Percentiles rank a stretch among this genome's conserved stretches.
phyloP scores from a whole-genome alignment of 352 stramenopile genomes.

The Nothophytophthora sp. region DNA sequence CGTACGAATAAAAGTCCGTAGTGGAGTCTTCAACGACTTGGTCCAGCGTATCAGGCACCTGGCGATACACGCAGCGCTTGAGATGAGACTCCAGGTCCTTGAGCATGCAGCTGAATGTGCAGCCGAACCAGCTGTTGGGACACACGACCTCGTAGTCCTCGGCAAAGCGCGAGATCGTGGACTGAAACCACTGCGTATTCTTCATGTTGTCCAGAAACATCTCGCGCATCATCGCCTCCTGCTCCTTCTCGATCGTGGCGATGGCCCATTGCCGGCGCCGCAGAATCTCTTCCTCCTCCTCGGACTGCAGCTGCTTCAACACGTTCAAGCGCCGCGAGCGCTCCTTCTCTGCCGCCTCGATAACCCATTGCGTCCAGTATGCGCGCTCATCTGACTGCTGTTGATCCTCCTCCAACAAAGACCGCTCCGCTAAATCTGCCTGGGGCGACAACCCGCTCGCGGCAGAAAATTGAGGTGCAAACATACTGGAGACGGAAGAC shows the following conservation, averaged over 20 bases:
- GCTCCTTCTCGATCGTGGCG: constrained; percentile 78
- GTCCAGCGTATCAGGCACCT: constrained; percentile 77
- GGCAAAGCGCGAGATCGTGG: constrained; percentile 75
- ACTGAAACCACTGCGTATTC: constrained; percentile 90
- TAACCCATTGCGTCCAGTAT: constrained; percentile 85
- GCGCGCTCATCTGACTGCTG: constrained; percentile 45
- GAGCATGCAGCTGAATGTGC: constrained; percentile 84
- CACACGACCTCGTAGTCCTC: constrained; percentile 87
- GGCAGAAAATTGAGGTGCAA: neutral
- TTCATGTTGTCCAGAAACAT: constrained; percentile 90
- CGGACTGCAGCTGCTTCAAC: constrained; percentile 67
- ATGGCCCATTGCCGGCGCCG: constrained; percentile 74
- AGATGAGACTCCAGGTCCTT: constrained; percentile 76
- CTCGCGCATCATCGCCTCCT: constrained; percentile 77
- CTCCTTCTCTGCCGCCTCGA: constrained; percentile 81
- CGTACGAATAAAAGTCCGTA: constrained; percentile 80
- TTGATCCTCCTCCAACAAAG: constrained; percentile 13
- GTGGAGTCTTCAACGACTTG: constrained; percentile 54
- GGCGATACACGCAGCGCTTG: constrained; percentile 63
- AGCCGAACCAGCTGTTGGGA: constrained; percentile 88
- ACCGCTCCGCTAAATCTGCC: constrained; percentile 10
- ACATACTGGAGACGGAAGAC: neutral
- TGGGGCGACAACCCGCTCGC: neutral
- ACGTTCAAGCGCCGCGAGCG: constrained; percentile 61
- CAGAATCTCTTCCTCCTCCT: constrained; percentile 75